A percentile compares a stretch with the other conserved stretches of the same genome.
Evolutionary conservation across 495 filamentous ascomycete species (phyloP).

Genomic region (Penicillium soppii): DNA sequence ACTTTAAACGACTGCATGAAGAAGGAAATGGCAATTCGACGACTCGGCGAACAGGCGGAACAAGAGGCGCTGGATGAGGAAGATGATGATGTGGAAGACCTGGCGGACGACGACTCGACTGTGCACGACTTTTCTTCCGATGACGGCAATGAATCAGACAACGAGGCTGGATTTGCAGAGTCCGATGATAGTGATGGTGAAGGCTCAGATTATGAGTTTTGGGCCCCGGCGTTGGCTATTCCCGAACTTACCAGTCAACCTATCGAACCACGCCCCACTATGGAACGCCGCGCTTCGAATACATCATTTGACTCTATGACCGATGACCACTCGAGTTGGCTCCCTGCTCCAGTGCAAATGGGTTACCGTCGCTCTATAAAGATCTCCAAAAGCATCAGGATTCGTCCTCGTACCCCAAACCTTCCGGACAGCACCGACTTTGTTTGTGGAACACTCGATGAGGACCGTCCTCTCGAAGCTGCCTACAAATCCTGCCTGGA

Average conservation of each 20-base stretch:
- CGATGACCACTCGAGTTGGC: conserved; percentile 38
- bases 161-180: conserved; percentile 89
- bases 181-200: conserved; percentile 77
- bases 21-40: conserved; percentile 86
- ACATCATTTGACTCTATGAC: conserved; percentile 66
- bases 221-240: conserved; percentile 65
- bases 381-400: conserved; percentile 44
- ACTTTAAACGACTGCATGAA: conserved; percentile 86
- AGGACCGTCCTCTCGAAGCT: conserved; percentile 90
- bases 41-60: conserved; percentile 86
- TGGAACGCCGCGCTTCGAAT: conserved; percentile 53
- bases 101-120: conserved; percentile 59
- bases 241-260: conserved; percentile 54
- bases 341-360: conserved; percentile 29
- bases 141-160: conserved; percentile 90
- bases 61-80: conserved; percentile 74
- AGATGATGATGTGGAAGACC: conserved; percentile 58
- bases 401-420: conserved; percentile 74
- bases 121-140: conserved; percentile 62
- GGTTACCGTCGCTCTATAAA: conserved; percentile 35
- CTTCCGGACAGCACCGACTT: conserved; percentile 97
- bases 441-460: conserved; percentile 94
- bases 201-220: conserved; percentile 72
- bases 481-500: conserved; percentile 86
- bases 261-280: conserved; percentile 44